These are phyloP conservation scores for Nymphaea colorata DNA, from an alignment of 164 flowering plant species.

Conservation along the genomic window DNA sequence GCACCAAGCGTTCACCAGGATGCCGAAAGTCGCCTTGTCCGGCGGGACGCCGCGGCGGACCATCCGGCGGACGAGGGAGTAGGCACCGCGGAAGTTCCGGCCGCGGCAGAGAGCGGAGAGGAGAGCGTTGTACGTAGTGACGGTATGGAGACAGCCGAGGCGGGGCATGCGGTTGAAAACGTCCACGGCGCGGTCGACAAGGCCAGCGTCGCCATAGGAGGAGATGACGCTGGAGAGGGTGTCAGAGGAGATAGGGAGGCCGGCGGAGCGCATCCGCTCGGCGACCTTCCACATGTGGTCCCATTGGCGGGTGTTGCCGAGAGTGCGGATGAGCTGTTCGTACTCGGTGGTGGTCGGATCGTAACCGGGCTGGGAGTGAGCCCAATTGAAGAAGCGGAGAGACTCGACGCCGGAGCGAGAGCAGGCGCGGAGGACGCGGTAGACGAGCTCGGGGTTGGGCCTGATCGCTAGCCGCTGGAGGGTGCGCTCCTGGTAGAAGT, in stretches of 20 bases:
- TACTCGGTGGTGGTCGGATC: slow-evolving; percentile 60
- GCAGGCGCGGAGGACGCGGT: slow-evolving; percentile 70
- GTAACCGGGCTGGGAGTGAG: slow-evolving; percentile 39
- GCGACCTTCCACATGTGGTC: slow-evolving; percentile 77
- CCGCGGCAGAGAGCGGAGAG: slow-evolving; percentile 65
- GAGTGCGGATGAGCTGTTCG: slow-evolving; percentile 53
- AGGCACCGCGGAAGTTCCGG: slow-evolving; percentile 76
- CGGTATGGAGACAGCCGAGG: slow-evolving; percentile 41
- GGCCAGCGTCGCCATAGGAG: slow-evolving; percentile 57
- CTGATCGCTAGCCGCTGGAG: slow-evolving; percentile 55
- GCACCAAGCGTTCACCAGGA: slow-evolving; percentile 91
- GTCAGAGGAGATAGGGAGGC: slow-evolving; percentile 25
- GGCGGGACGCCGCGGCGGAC: slow-evolving; percentile 54
- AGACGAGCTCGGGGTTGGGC: slow-evolving; percentile 63
- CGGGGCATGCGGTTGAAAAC: slow-evolving; percentile 46
- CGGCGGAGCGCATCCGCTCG: slow-evolving; percentile 36
- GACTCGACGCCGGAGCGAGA: slow-evolving; percentile 34
- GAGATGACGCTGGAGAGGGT: slow-evolving; percentile 49
- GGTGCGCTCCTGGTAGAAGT: slow-evolving; percentile 76
- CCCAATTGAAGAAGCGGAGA: slow-evolving; percentile 92
- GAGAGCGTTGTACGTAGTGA: slow-evolving; percentile 54
- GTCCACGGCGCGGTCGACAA: slow-evolving; percentile 56
- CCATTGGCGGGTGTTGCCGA: slow-evolving; percentile 46
- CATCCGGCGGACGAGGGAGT: slow-evolving; percentile 79
- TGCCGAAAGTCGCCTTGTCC: slow-evolving; percentile 51